Percentiles rank a stretch among this genome's conserved stretches.
These are phyloP conservation scores for Schizophyllum commune DNA, from an alignment of 1,284 basidiomycete species.

Conservation along the genomic window DNA sequence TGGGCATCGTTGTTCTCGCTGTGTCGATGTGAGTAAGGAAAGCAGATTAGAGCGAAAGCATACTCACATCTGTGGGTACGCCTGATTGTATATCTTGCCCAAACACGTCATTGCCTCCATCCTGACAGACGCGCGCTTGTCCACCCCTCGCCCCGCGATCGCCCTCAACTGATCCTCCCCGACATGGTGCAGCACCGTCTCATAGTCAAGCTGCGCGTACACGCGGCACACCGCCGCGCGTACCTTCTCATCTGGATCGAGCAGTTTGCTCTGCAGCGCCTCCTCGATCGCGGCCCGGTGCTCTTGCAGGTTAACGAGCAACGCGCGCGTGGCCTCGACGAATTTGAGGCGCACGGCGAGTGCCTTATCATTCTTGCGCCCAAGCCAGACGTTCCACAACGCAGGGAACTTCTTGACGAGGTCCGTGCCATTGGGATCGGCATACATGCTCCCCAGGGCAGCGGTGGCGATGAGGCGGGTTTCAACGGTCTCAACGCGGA, in stretches of 20 bases:
- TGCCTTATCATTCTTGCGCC: slow-evolving; percentile 74
- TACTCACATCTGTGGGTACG: slow-evolving; percentile 84
- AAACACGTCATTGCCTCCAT: slow-evolving; percentile 73
- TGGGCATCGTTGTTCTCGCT: slow-evolving; percentile 77
- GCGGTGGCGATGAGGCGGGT: slow-evolving; percentile 77
- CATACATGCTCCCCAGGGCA: slow-evolving; percentile 87
- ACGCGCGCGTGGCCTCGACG: slow-evolving; percentile 61
- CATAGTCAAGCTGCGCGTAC: slow-evolving; percentile 84
- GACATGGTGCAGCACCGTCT: slow-evolving; percentile 82
- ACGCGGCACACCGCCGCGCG: slow-evolving; percentile 79
- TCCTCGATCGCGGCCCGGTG: slow-evolving; percentile 69
- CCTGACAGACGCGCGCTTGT: slow-evolving; percentile 90
- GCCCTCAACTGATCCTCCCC: slow-evolving; percentile 53
- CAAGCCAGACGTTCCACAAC: slow-evolving; percentile 85
- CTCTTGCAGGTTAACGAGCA: slow-evolving; percentile 66
- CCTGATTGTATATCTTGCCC: slow-evolving; percentile 75
- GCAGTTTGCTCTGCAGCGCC: slow-evolving; percentile 56
- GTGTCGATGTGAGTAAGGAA: slow-evolving; percentile 5
- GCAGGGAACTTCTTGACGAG: slow-evolving; percentile 75
- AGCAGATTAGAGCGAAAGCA: not conserved
- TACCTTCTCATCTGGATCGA: slow-evolving; percentile 90
- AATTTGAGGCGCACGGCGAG: slow-evolving; percentile 70
- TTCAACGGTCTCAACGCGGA: slow-evolving; percentile 69
- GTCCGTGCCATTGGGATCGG: slow-evolving; percentile 64
- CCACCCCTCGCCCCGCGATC: slow-evolving; percentile 70